Conservation (phyloP, 805 yeast species). For the Candida maris region DNA sequence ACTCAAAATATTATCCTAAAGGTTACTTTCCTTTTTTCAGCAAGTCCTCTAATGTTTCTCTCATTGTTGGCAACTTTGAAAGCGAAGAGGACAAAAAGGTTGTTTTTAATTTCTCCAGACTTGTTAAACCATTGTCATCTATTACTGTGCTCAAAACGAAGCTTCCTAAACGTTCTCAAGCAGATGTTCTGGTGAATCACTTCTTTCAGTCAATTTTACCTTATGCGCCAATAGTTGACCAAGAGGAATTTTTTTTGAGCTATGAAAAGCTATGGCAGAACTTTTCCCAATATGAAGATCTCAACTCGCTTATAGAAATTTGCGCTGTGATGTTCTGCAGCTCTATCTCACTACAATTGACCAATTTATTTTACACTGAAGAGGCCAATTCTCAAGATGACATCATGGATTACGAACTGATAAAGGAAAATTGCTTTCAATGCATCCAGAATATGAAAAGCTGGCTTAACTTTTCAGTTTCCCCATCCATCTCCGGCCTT, state of each 20-base stretch:
- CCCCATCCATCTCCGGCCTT: conserved; percentile 22
- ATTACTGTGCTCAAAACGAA: conserved; percentile 6
- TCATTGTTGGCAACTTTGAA: conserved; percentile 9
- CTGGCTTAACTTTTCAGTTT: conserved; percentile 12
- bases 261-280: conserved; percentile 17
- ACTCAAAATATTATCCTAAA: conserved; percentile 21
- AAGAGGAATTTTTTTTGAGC: conserved; percentile 17
- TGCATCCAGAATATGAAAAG: conserved; percentile 19
- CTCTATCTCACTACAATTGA: conserved; percentile 11
- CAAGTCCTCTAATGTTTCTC: conserved; percentile 17
- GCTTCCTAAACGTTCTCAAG: conserved; percentile 11
- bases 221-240: conserved; percentile 21
- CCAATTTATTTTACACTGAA: conserved; percentile 2
- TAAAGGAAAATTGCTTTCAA: conserved; percentile 15
- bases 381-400: background rate
- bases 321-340: conserved; percentile 22
- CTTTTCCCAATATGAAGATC: conserved; percentile 5
- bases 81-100: conserved; percentile 8
- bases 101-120: conserved; percentile 17
- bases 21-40: conserved; percentile 20
- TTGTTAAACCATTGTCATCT: conserved; percentile 11
- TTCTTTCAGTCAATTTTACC: conserved; percentile 20
- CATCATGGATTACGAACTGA: conserved; percentile 4
- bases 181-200: conserved; percentile 16
- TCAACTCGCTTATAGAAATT: conserved; percentile 14